Conservation (phyloP, 257 asterid species). For the Henckelia pumila region DNA sequence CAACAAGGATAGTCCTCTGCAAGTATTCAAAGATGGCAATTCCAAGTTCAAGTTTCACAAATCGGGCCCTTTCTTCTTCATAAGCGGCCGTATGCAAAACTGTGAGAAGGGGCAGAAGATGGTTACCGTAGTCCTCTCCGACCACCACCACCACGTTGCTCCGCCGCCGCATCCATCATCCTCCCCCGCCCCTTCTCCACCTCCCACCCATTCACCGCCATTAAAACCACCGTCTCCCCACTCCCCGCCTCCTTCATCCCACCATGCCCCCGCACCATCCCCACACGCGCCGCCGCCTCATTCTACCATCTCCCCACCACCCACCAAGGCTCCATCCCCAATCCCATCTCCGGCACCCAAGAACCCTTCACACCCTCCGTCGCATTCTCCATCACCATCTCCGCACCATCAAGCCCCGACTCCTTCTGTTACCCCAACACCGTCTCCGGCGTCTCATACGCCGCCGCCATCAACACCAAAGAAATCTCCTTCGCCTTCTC, state of each 20-base stretch:
- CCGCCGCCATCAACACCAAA: not conserved
- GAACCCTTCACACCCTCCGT: not conserved
- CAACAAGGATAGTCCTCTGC: conserved; percentile 23
- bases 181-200: no score
- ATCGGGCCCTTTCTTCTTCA: conserved; percentile 48
- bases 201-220: no score
- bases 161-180: not conserved
- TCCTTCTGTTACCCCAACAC: not conserved
- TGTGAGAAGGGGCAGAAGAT: conserved; percentile 30
- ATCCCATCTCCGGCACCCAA: not conserved
- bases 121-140: not conserved
- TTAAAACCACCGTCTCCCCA: no score
- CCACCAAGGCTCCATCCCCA: not conserved
- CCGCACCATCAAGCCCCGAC: no score
- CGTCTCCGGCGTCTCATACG: not conserved
- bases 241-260: not conserved
- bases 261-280: not conserved
- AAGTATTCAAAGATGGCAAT: conserved; percentile 29
- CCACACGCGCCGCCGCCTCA: not conserved
- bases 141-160: not conserved
- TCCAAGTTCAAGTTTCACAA: conserved; percentile 34
- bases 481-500: not conserved
- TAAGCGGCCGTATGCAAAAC: conserved; percentile 48
- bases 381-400: conserved; percentile 4
- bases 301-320: no score